phyloP scores from a whole-genome alignment of 2,329 filamentous ascomycete species.

The Periconia sp. region DNA sequence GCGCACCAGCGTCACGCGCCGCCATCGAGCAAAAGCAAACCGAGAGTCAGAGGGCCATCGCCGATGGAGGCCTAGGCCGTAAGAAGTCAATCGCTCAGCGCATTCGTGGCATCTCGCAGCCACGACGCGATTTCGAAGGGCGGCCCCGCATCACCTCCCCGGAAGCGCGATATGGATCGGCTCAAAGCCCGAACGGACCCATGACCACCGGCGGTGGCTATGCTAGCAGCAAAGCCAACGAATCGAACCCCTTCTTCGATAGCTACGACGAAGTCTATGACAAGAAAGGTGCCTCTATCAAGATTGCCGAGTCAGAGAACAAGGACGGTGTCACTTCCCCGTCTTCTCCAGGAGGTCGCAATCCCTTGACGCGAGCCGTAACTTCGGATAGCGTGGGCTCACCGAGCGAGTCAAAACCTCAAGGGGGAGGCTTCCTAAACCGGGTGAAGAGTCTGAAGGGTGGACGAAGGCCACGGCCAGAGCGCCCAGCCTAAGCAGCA shows the following conservation, averaged over 20 bases:
- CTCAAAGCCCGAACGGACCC: conserved; percentile 35
- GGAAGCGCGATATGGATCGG: conserved; percentile 58
- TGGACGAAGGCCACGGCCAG: conserved; percentile 39
- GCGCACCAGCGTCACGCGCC: conserved; percentile 81
- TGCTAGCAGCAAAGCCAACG: conserved; percentile 45
- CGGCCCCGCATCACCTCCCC: conserved; percentile 50
- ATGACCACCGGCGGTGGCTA: conserved; percentile 48
- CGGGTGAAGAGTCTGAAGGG: conserved; percentile 48
- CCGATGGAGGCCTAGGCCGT: conserved; percentile 67
- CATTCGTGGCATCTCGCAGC: conserved; percentile 81
- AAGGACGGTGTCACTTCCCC: conserved; percentile 25
- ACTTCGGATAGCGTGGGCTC: conserved; percentile 40
- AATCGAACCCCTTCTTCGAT: conserved; percentile 79
- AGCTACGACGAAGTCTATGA: conserved; percentile 76
- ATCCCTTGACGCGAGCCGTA: conserved; percentile 35
- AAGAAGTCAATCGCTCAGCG: conserved; percentile 96
- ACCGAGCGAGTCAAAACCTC: conserved; percentile 32
- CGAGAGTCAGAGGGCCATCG: conserved; percentile 59
- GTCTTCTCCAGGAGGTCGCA: conserved; percentile 37
- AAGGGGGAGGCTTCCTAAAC: conserved; percentile 38
- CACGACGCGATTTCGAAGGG: conserved; percentile 62
- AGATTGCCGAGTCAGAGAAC: conserved; percentile 50
- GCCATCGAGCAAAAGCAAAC: conserved; percentile 78
- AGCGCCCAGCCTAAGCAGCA: conserved; percentile 37
- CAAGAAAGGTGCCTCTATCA: conserved; percentile 66